Evolutionary conservation across 2,329 filamentous ascomycete genomes (phyloP), one percentile per base, ranked within the genome.

Genomic region (Penicillium sp.): DNA sequence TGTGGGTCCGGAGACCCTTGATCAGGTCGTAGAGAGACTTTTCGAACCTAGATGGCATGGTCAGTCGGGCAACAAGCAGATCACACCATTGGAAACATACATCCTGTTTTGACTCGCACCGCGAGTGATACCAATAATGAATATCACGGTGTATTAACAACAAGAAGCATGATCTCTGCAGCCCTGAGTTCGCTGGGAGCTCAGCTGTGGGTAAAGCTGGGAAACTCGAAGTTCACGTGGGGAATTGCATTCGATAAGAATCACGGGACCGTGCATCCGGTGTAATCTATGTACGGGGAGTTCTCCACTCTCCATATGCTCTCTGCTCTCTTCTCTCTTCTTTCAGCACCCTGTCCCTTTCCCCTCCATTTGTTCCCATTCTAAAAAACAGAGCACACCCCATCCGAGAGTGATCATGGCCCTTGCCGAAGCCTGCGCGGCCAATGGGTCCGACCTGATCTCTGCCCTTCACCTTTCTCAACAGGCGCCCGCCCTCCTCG

Each of bases 1-100:
- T 96, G 75, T 97, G 90, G 68, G 91, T 93, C 57, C 93, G 85
- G 65, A 98, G 77, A 62, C 93, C 93, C 71, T 90, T 82, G 63
- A 98, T 98, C 77, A 98, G 90, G 81, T 97, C 91, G 72, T 96
- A 95, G 16, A 98, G 81, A 34, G 93, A 96, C 74, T 98, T 98
- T 72, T 98, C 93, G 74, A 98, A 98, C 93, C 90, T 97, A 31
- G 13, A 31, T 31, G 16, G 24, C 14, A 20, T n/a, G 18, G 18
- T 36, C 6, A 37, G 40, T 26, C 7, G 8, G 35, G 35, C 24
- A 41, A 38, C 35, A 24, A 9, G 14, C 10, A n/a, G 23, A 40
- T 40, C 10, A 14, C 37, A 28, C 9, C 23, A 27, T 22, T 7
- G 37, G n/a, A 8, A 28, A 36, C 41, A 16, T 34, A 43, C 41